Base-by-base conservation (phyloP, 2,329 filamentous ascomycete species). In the Trichoderma sp. region DNA sequence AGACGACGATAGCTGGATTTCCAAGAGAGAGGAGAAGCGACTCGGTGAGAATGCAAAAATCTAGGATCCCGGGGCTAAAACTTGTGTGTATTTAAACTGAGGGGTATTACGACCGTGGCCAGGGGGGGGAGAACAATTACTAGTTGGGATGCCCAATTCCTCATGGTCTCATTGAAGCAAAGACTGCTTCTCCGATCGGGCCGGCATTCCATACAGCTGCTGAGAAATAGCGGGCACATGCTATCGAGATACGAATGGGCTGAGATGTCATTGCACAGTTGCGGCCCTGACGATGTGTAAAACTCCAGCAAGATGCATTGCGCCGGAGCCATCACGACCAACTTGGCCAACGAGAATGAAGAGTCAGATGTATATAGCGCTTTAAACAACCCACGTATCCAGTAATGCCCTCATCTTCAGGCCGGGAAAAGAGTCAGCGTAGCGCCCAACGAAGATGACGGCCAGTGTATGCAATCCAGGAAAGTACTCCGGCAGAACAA, bases 41-140 rank as follows among this genome's bases (percentile, higher is more conserved):
- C 77, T 79, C 79, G 79, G 78, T 80, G 78, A 80, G 75, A 73
- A 77, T 71, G 73, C 73, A 73, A 71, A 78, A 70, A 73, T 74
- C 75, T 76, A 74, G 73, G 74, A 57, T 42, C 74, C 74, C 73
- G 75, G 77, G 79, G 76, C 77, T 80, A 77, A 77, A 78, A 76
- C 42, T 22, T 79, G 77, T 79, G 78, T 79, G 54, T 67, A 60
- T 67, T 67, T 67, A 48, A 77, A 79, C 76, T 79, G 78, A 80
- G 78, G 78, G 78, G 78, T 45, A 45, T 79, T 79, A 75, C 34
- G 48, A 45, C 22, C 27, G 37, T 42, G 50, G 45, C 58, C 63
- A 63, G 52, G 68, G 68, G 58, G 67, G 57, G 56, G 37, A 5
- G 27, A n/a, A n/a, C n/a, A n/a, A n/a, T n/a, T n/a, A n/a, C n/a